phyloP scores from a whole-genome alignment of 768 basidiomycete genomes.

The Suillus subaureus region DNA sequence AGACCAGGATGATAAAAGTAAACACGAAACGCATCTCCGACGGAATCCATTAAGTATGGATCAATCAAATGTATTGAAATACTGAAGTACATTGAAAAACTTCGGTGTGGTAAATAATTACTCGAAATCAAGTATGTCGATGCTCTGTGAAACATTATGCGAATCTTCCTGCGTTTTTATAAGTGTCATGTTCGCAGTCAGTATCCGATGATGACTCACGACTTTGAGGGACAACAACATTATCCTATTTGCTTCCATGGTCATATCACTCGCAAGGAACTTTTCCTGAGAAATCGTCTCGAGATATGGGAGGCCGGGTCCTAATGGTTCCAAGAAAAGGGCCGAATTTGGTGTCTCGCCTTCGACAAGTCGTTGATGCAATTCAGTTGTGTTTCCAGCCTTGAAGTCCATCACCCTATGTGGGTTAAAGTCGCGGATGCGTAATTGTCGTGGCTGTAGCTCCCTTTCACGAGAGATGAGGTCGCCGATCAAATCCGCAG shows the following conservation, averaged over 20 bases:
- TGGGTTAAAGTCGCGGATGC: conserved; percentile 1
- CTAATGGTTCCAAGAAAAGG: background rate
- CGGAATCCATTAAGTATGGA: background rate
- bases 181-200: background rate
- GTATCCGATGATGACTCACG: background rate
- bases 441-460: background rate
- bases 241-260: background rate
- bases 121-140: background rate
- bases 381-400: background rate
- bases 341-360: background rate
- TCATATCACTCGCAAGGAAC: background rate
- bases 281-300: background rate
- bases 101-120: background rate
- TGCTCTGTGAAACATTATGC: background rate
- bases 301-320: background rate
- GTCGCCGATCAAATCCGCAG: background rate
- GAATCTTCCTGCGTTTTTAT: background rate
- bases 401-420: background rate
- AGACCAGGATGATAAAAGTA: background rate
- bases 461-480: background rate
- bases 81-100: background rate
- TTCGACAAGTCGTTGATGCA: background rate
- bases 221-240: background rate
- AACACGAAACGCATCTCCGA: background rate
- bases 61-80: background rate